These are phyloP conservation scores for Golubevia pallescens DNA, from an alignment of 1,284 basidiomycete species.

Conservation along the genomic window DNA sequence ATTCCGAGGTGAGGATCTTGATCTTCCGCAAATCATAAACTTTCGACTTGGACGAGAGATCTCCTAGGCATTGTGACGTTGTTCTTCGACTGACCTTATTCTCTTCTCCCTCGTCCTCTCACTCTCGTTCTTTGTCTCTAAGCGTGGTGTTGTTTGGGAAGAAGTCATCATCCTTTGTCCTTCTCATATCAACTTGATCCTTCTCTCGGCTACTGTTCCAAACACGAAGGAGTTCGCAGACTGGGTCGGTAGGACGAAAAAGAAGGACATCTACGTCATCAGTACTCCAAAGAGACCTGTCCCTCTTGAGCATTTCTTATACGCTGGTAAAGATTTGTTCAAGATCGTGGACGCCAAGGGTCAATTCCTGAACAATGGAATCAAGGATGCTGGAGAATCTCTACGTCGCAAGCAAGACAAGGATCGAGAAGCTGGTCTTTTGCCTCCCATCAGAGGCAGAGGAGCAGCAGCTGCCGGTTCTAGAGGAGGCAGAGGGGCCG, in stretches of 20 bases:
- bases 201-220: slow-evolving; percentile 95
- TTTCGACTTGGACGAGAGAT: too few relatives aligned
- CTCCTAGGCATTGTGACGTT: too few relatives aligned
- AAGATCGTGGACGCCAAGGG: slow-evolving; percentile 89
- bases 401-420: slow-evolving; percentile 94
- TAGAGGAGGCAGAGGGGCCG: slow-evolving; percentile 68
- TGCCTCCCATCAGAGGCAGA: slow-evolving; percentile 69
- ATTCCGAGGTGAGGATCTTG: too few relatives aligned
- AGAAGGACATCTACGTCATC: slow-evolving; percentile 99
- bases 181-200: slow-evolving; percentile 67
- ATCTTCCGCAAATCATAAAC: too few relatives aligned
- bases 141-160: slow-evolving; percentile 99
- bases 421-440: slow-evolving; percentile 87
- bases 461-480: slow-evolving; percentile 61
- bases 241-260: slow-evolving; percentile 99
- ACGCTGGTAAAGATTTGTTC: slow-evolving; percentile 86
- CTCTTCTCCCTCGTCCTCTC: too few relatives aligned
- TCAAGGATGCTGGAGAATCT: slow-evolving; percentile 84
- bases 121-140: too few relatives aligned
- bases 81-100: too few relatives aligned
- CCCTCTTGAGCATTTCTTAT: slow-evolving; percentile 94
- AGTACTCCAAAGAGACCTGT: slow-evolving; percentile 95
- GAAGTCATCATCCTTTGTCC: slow-evolving; percentile 85
- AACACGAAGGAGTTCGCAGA: slow-evolving; percentile 98
- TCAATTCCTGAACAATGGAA: slow-evolving; percentile 69